phyloP scores from a whole-genome alignment of 495 filamentous ascomycete genomes.

The Daldinia caldariorum region DNA sequence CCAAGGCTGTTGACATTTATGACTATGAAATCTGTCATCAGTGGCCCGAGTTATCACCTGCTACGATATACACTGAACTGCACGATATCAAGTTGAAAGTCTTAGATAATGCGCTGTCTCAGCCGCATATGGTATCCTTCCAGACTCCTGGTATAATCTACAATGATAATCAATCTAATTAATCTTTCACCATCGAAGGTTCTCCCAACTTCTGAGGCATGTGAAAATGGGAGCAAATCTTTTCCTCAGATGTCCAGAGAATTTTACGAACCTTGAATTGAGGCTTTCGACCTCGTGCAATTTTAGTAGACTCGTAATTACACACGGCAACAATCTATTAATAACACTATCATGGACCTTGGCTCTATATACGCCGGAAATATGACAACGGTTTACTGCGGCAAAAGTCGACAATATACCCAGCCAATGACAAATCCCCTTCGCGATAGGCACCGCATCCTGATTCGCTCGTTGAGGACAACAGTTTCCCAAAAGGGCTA shows the following conservation, averaged over 20 bases:
- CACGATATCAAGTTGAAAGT: not conserved
- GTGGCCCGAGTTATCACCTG: conserved; percentile 14
- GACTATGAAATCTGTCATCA: conserved; percentile 6
- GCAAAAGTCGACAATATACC: conserved; percentile 24
- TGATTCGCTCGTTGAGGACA: conserved; percentile 8
- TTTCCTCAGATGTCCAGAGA: not conserved
- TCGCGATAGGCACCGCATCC: not conserved
- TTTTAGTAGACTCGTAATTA: not conserved
- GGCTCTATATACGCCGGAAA: conserved; percentile 19
- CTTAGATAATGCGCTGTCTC: not conserved
- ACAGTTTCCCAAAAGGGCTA: conserved; percentile 9
- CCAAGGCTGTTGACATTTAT: not conserved
- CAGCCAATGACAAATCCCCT: conserved; percentile 3
- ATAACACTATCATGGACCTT: conserved; percentile 5
- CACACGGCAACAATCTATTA: not conserved
- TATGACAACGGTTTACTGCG: conserved; percentile 10
- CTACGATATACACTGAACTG: not conserved
- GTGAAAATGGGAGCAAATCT: conserved; percentile 9
- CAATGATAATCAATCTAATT: not conserved
- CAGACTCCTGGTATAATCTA: not conserved
- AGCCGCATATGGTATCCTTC: not conserved
- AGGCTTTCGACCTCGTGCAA: not conserved
- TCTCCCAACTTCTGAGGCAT: conserved; percentile 10
- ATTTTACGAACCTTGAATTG: not conserved
- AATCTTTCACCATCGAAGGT: not conserved